Evolutionary conservation across 106 monocot genomes (phyloP).

Genomic region (Acorus calamus): DNA sequence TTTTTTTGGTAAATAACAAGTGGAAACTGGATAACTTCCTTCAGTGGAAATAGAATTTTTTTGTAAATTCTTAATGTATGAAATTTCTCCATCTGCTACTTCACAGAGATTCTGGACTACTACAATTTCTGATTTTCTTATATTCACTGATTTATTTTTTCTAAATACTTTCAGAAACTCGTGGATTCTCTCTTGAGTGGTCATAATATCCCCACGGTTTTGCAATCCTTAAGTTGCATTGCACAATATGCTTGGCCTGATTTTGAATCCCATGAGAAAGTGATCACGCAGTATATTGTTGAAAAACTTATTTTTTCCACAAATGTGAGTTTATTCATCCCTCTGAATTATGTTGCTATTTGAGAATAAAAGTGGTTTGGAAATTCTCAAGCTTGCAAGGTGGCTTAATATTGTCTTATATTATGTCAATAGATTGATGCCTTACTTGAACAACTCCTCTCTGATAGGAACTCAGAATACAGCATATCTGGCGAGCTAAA

Average conservation of each 20-base stretch:
- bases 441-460: conserved; percentile 17
- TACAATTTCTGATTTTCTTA: background rate
- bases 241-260: conserved; percentile 28
- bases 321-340: conserved; percentile 22
- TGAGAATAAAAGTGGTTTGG: background rate
- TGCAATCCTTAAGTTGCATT: conserved; percentile 70
- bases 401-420: conserved; percentile 1
- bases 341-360: background rate
- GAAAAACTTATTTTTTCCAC: conserved; percentile 26
- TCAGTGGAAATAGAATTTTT: too few relatives aligned
- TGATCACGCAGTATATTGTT: conserved; percentile 41
- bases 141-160: conserved; percentile 5
- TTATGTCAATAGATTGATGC: conserved; percentile 28
- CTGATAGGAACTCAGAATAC: conserved; percentile 15
- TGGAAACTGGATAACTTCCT: too few relatives aligned
- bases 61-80: too few relatives aligned
- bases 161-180: conserved; percentile 50
- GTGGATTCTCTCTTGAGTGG: conserved; percentile 31
- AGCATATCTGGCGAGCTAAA: conserved; percentile 49
- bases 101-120: too few relatives aligned
- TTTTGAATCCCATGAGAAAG: conserved; percentile 31
- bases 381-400: background rate
- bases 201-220: conserved; percentile 43
- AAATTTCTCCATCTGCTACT: too few relatives aligned
- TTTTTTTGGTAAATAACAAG: too few relatives aligned